Evolutionary conservation across 108 stramenopile genomes (phyloP).

Genomic region (Mediolabrus comicus): DNA sequence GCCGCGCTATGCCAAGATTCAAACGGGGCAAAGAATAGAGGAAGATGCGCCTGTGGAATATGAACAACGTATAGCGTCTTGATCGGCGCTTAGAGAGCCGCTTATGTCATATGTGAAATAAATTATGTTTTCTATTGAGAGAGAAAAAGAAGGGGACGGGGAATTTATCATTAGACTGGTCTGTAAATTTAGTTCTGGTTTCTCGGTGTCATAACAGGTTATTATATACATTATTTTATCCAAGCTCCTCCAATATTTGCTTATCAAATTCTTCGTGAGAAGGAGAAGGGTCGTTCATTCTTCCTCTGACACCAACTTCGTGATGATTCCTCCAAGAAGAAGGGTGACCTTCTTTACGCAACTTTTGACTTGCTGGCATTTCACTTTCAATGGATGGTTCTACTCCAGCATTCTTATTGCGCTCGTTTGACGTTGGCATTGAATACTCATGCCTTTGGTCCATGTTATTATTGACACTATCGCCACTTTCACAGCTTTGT

Average conservation of each 20-base stretch:
- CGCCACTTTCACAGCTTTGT: constrained; percentile 26
- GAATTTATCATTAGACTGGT: not conserved
- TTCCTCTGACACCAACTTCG: not conserved
- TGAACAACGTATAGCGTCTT: not conserved
- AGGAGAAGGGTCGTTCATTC: not conserved
- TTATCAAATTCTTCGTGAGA: not conserved
- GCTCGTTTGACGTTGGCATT: constrained; percentile 1
- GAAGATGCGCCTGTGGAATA: not conserved
- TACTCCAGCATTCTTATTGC: not conserved
- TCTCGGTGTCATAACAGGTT: not conserved
- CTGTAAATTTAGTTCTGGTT: constrained; percentile 2
- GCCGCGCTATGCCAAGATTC: constrained; percentile 40
- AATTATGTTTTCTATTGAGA: not conserved
- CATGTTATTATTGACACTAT: constrained; percentile 6
- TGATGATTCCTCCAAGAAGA: not conserved
- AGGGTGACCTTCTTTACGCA: not conserved
- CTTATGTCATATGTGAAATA: not conserved
- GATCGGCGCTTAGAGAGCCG: not conserved
- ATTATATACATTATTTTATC: not conserved
- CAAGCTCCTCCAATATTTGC: constrained; percentile 28
- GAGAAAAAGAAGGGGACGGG: not conserved
- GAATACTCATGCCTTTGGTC: not conserved
- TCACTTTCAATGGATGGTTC: not conserved
- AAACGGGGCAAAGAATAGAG: not conserved
- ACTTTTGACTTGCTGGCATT: not conserved